Base-by-base conservation (phyloP, 495 filamentous ascomycete genomes). In the Aspergillus nanangensis region DNA sequence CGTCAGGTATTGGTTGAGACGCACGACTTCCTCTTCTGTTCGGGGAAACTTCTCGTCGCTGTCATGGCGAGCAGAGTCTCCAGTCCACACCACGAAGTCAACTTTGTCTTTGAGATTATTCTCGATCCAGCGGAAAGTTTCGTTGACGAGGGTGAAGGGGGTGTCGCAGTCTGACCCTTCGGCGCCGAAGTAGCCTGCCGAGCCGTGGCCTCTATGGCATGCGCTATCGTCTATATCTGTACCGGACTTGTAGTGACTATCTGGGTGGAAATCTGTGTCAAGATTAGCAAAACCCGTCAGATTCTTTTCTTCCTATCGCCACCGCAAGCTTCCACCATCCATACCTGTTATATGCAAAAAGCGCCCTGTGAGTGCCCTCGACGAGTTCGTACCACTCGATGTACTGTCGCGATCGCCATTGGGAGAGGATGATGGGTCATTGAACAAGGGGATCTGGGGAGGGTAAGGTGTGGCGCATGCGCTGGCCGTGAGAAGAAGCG, bases 81-180 rank as follows among this genome's bases (percentile, higher is more conserved):
- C 93, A 0, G 94, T 97, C 94, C 94, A 99, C 41, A 99, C 72
- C 31, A 97, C 84, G 59, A 99, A 99, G 66, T 99, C 93, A 41
- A 99, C 77, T 9, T 81, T 62, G 67, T 88, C 88, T 58, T 80
- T 86, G 27, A 99, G 56, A 53, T 96, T 85, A 21, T 82, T 75
- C n/a, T 81, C 74, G 43, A 99, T 86, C 93, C 93, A 99, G 47
- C 81, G 75, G 63, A 97, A 91, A 0, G 94, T 97, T 58, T 82
- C 87, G 65, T 97, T 85, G 39, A 97, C 71, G 8, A 99, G 78
- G 1, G 82, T 64, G 38, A 80, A 61, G 0, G 94, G 93, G 1
- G 86, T 75, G 67, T 99, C 93, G 74, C 93, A 99, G 43, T 89
- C 87, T 4, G 86, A 81, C 2, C 84, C 88, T 61, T 91, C 85